Evolutionary conservation across 495 filamentous ascomycete species (phyloP).

Genomic region (Cetradonia linearis): DNA sequence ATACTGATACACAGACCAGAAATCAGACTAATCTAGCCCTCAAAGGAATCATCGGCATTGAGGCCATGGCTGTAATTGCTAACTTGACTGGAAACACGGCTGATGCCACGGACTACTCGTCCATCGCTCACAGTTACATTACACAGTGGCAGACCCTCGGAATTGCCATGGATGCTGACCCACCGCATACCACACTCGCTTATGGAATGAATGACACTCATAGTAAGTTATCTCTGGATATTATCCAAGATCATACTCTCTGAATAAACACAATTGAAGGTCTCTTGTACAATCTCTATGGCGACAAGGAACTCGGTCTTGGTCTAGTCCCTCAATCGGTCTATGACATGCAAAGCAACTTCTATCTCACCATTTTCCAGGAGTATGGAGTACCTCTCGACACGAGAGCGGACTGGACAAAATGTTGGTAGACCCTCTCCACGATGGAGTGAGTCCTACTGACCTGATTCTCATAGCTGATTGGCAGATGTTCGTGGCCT

Average conservation of each 20-base stretch:
- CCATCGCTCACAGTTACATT: conserved; percentile 65
- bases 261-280: neutral
- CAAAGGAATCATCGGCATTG: conserved; percentile 87
- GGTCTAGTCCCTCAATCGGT: conserved; percentile 39
- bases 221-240: conserved; percentile 19
- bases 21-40: conserved; percentile 88
- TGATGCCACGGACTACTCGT: conserved; percentile 54
- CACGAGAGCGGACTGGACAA: conserved; percentile 40
- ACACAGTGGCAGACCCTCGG: conserved; percentile 66
- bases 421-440: conserved; percentile 26
- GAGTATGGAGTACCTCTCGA: conserved; percentile 44
- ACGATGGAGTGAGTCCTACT: neutral
- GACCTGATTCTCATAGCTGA: neutral
- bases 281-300: conserved; percentile 44
- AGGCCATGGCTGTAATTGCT: conserved; percentile 75
- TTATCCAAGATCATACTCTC: neutral
- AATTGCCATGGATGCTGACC: conserved; percentile 55
- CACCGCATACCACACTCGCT: conserved; percentile 67
- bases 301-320: conserved; percentile 39
- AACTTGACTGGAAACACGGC: conserved; percentile 49
- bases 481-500: conserved; percentile 29
- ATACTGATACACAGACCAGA: conserved; percentile 23
- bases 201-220: conserved; percentile 46
- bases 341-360: conserved; percentile 46
- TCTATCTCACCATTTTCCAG: conserved; percentile 39